These are phyloP conservation scores for Fusarium drepaniforme DNA, from an alignment of 2,329 filamentous ascomycete genomes.

Conservation along the genomic window DNA sequence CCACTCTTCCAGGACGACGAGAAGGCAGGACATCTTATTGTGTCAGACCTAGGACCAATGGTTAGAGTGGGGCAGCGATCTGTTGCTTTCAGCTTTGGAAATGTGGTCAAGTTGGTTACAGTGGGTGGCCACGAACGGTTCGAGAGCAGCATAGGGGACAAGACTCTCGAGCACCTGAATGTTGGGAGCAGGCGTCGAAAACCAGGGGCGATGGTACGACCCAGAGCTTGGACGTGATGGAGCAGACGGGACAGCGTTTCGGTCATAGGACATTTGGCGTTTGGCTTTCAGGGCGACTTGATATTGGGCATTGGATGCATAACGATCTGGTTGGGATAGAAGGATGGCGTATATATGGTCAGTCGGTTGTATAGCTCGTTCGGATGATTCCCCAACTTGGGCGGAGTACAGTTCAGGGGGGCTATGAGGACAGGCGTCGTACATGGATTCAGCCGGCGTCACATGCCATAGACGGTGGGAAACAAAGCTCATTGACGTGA, in stretches of 20 bases:
- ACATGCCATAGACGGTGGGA: constrained; percentile 18
- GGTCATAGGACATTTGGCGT: constrained; percentile 7
- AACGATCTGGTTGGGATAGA: constrained; percentile 30
- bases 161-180: constrained; percentile 48
- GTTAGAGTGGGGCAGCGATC: constrained; percentile 72
- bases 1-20: constrained; percentile 58
- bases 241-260: not conserved
- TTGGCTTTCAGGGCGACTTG: constrained; percentile 4
- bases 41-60: constrained; percentile 75
- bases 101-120: constrained; percentile 78
- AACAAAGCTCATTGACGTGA: not conserved
- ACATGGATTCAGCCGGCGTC: constrained; percentile 23
- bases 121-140: constrained; percentile 73
- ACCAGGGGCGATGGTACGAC: constrained; percentile 38
- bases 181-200: constrained; percentile 56
- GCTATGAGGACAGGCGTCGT: constrained; percentile 8
- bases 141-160: constrained; percentile 55
- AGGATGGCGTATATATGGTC: constrained; percentile 32
- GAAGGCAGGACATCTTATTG: constrained; percentile 68
- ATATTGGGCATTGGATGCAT: constrained; percentile 10
- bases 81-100: constrained; percentile 78
- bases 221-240: constrained; percentile 40
- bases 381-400: constrained; percentile 11
- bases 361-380: constrained; percentile 23
- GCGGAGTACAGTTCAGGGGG: constrained; percentile 3